Evolutionary conservation across 768 basidiomycete species (phyloP), one percentile per base, ranked within the genome.

Genomic region (Naganishia kalamii): DNA sequence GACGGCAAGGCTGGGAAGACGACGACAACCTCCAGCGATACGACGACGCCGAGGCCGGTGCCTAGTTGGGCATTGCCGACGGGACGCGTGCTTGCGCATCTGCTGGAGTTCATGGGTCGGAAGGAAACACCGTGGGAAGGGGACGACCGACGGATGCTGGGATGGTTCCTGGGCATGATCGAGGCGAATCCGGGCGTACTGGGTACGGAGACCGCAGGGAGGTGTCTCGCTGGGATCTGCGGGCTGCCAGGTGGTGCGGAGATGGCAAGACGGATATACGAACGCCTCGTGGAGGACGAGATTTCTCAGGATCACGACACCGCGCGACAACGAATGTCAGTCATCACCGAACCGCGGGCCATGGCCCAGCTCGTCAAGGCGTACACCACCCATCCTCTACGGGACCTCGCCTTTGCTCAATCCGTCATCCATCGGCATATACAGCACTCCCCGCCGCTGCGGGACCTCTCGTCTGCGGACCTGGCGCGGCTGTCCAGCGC

Each of bases 401-500:
- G 33, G 4, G 23, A 41, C 12, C 54, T 33, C 3, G 54, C 33
- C 6, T 37, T 37, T 17, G 54, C 54, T 5, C 37, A 11, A 21
- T 21, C 21, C 10, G 7, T 57, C 37, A 35, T 57, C 1, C 54
- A 57, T n/a, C 54, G 54, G 37, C 40, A 57, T 33, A 57, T 57
- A 12, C 35, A 57, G 37, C 21, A 41, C 27, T 57, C 54, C 21
- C 54, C 54, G 37, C 54, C 54, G 54, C 54, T 57, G 19, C 21
- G 21, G 4, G 35, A 57, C 21, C 27, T 57, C 12, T 41, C 54
- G 2, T 33, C 21, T 2, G 30, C 33, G 4, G 54, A 57, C 13
- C 54, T 57, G 23, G 54, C 54, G 19, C 54, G 54, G 10, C n/a
- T 57, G 37, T 23, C 54, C 35, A 35, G 54, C 27, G 54, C 54